Evolutionary conservation across 2,329 filamentous ascomycete species (phyloP).

Genomic region (Xylaria digitata): DNA sequence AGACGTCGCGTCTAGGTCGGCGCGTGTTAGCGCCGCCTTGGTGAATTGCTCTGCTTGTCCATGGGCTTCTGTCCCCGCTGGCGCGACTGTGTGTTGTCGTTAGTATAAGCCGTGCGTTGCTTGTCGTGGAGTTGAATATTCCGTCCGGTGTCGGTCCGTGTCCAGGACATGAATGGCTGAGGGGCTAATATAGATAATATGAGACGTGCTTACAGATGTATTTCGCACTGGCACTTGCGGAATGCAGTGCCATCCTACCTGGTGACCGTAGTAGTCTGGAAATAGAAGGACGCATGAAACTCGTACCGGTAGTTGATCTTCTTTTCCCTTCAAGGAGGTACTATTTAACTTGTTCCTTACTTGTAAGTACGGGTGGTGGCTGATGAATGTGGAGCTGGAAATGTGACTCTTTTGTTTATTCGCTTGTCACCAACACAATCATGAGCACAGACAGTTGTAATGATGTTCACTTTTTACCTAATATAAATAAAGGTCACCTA

Average conservation of each 20-base stretch:
- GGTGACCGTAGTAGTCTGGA: slow-evolving; percentile 31
- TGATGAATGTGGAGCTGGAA: slow-evolving; percentile 21
- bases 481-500: too few relatives aligned
- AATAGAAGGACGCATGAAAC: slow-evolving; percentile 34
- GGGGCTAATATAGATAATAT: neutral
- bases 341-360: neutral
- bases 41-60: slow-evolving; percentile 82
- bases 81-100: slow-evolving; percentile 65
- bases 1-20: slow-evolving; percentile 68
- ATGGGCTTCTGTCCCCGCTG: slow-evolving; percentile 66
- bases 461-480: too few relatives aligned
- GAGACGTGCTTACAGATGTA: slow-evolving; percentile 45
- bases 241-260: slow-evolving; percentile 47
- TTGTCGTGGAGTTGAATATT: neutral
- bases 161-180: neutral
- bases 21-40: slow-evolving; percentile 67
- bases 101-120: slow-evolving; percentile 17
- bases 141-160: neutral
- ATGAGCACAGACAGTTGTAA: too few relatives aligned
- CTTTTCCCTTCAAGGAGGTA: neutral
- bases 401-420: slow-evolving; percentile 5
- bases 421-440: neutral
- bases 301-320: neutral
- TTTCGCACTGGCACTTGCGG: slow-evolving; percentile 41
- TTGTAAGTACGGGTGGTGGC: neutral